A percentile compares a stretch with the other conserved stretches of the same genome.
Conservation (phyloP, 495 filamentous ascomycete species). For the Achaetomiella virescens region DNA sequence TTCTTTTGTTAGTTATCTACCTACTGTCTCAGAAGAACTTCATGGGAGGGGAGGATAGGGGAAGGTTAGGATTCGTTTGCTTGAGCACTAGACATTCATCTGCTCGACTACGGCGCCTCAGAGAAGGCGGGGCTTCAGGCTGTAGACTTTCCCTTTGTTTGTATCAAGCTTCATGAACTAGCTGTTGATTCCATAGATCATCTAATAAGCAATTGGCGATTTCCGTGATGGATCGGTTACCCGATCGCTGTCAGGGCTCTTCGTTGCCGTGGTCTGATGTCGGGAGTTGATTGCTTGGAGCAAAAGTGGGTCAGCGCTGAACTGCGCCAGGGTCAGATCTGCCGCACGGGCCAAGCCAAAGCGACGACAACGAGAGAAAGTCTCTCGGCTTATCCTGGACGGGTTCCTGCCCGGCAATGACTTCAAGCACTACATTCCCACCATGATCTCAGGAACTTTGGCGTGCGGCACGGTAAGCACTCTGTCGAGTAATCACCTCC, state of each 20-base stretch:
- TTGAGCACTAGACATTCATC: background rate
- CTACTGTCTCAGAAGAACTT: too few species aligned
- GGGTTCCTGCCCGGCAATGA: conserved; percentile 9
- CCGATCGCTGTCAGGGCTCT: too few species aligned
- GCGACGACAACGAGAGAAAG: conserved; percentile 24
- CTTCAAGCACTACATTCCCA: conserved; percentile 9
- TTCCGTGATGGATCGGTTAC: background rate
- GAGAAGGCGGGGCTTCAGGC: background rate
- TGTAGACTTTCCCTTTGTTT: conserved; percentile 13
- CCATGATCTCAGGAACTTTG: conserved; percentile 51
- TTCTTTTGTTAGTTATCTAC: background rate
- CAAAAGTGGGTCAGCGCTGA: background rate
- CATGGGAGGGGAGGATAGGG: background rate
- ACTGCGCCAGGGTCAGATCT: background rate
- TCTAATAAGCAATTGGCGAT: conserved; percentile 4
- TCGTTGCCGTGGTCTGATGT: too few species aligned
- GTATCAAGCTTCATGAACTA: conserved; percentile 12
- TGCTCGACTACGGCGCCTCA: background rate
- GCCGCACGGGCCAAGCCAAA: conserved; percentile 20
- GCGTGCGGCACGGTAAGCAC: conserved; percentile 42
- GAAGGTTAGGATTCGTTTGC: background rate
- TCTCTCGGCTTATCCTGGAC: conserved; percentile 16
- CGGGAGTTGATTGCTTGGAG: too few species aligned
- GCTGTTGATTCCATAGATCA: conserved; percentile 15
- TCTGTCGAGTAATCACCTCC: background rate